A percentile compares a stretch with the other conserved stretches of the same genome.
Conservation (phyloP, 2,329 filamentous ascomycete genomes). For the Stemphylium vesicarium region DNA sequence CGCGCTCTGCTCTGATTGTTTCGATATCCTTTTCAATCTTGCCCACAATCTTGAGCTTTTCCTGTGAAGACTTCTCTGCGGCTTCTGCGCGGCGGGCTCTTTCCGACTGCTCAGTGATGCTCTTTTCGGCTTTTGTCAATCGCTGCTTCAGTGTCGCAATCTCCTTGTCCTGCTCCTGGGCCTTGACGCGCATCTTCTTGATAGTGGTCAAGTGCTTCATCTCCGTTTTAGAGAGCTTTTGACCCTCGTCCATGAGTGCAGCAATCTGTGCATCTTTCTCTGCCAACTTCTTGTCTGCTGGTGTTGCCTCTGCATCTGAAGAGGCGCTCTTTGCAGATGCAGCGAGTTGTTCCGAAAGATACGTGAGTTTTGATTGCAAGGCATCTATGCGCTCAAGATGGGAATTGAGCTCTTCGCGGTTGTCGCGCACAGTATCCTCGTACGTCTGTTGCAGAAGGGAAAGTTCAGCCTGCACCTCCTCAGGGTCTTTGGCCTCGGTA, state of each 20-base stretch:
- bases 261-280: slow-evolving; percentile 93
- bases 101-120: slow-evolving; percentile 65
- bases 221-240: slow-evolving; percentile 84
- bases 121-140: slow-evolving; percentile 69
- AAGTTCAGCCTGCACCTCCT: slow-evolving; percentile 53
- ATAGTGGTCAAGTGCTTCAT: slow-evolving; percentile 83
- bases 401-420: slow-evolving; percentile 81
- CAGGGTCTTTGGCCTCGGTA: slow-evolving; percentile 29
- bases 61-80: slow-evolving; percentile 62
- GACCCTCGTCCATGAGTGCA: slow-evolving; percentile 87
- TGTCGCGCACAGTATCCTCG: slow-evolving; percentile 60
- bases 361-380: slow-evolving; percentile 87
- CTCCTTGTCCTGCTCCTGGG: slow-evolving; percentile 59
- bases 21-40: slow-evolving; percentile 65
- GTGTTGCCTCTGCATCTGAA: slow-evolving; percentile 31
- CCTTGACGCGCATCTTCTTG: slow-evolving; percentile 72
- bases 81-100: slow-evolving; percentile 67
- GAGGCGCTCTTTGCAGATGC: slow-evolving; percentile 76
- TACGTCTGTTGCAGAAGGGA: slow-evolving; percentile 58
- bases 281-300: slow-evolving; percentile 75
- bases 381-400: slow-evolving; percentile 92
- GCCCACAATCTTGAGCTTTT: slow-evolving; percentile 59
- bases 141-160: slow-evolving; percentile 63
- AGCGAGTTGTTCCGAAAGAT: slow-evolving; percentile 79
- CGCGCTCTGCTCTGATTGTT: slow-evolving; percentile 66